Evolutionary conservation across 1,284 basidiomycete genomes (phyloP).

Genomic region (Cronartium quercuum): DNA sequence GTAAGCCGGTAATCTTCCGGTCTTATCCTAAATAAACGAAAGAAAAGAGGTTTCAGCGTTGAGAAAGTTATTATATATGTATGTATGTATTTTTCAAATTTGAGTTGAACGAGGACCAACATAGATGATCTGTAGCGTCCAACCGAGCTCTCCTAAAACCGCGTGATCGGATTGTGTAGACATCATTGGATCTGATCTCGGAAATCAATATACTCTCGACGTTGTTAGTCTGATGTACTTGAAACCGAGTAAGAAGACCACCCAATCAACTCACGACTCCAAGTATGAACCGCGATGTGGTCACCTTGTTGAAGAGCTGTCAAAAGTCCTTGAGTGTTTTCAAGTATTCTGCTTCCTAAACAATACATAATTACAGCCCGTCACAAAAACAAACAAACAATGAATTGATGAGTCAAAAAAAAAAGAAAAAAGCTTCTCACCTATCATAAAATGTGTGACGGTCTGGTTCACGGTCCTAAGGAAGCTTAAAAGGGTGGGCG

Average conservation of each 20-base stretch:
- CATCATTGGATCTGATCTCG: slow-evolving; percentile 30
- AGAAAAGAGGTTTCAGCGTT: not conserved
- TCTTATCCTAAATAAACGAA: no score
- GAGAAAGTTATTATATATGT: no score
- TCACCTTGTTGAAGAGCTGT: slow-evolving; percentile 40
- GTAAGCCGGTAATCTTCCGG: no score
- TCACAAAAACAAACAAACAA: not conserved
- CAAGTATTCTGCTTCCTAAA: slow-evolving; percentile 52
- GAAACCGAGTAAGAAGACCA: slow-evolving; percentile 50
- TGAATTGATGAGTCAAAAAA: not conserved
- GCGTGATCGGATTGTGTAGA: slow-evolving; percentile 62
- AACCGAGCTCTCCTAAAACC: slow-evolving; percentile 70
- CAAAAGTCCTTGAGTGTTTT: slow-evolving; percentile 57
- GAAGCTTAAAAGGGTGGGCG: slow-evolving; percentile 56
- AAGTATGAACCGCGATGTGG: slow-evolving; percentile 52
- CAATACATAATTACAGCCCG: not conserved
- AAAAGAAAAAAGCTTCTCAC: slow-evolving; percentile 47
- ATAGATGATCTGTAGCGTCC: slow-evolving; percentile 72
- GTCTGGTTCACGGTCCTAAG: slow-evolving; percentile 57
- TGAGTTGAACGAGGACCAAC: slow-evolving; percentile 43
- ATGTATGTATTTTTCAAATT: no score
- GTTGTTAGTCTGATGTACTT: slow-evolving; percentile 53
- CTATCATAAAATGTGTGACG: slow-evolving; percentile 78
- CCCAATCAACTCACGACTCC: slow-evolving; percentile 53
- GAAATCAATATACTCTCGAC: slow-evolving; percentile 47